These are phyloP conservation scores for Moniliella sp. DNA, from an alignment of 1,284 basidiomycete genomes.

Conservation along the genomic window DNA sequence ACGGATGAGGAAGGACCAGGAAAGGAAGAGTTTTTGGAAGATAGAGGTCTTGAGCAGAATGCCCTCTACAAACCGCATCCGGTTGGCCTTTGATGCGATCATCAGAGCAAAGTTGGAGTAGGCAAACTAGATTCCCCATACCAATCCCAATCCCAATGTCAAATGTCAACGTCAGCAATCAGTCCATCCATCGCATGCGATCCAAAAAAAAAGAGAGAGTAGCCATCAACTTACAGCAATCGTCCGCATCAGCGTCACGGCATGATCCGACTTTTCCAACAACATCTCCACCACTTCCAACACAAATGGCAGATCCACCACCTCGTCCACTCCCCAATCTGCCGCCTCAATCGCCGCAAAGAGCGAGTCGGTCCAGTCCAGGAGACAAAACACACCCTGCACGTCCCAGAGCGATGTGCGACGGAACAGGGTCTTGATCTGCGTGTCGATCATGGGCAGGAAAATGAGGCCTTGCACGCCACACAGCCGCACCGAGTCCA, in stretches of 20 bases:
- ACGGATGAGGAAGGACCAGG: conserved; percentile 28
- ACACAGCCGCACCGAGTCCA: conserved; percentile 22
- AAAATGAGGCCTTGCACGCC: conserved; percentile 13
- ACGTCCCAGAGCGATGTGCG: conserved; percentile 27
- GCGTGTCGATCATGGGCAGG: conserved; percentile 17
- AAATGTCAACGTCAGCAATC: background rate
- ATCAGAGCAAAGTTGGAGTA: conserved; percentile 26
- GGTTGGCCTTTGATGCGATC: conserved; percentile 10
- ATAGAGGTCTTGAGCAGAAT: conserved; percentile 18
- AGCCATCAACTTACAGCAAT: conserved; percentile 8
- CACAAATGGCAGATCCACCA: conserved; percentile 22
- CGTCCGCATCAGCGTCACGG: conserved; percentile 25
- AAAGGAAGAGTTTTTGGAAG: conserved; percentile 27
- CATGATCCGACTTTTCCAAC: conserved; percentile 23
- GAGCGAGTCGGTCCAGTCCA: conserved; percentile 27
- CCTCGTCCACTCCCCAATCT: conserved; percentile 11
- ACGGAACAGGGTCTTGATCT: conserved; percentile 24
- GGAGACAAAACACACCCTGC: conserved; percentile 25
- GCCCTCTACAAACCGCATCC: conserved; percentile 20
- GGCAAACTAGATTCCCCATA: no score
- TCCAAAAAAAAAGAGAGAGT: background rate
- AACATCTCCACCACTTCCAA: conserved; percentile 18
- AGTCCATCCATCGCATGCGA: background rate
- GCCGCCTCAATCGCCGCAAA: conserved; percentile 21
- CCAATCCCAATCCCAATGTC: no score